Evolutionary conservation across 441 rosid species (phyloP).

Genomic region (Adansonia rubrostipa): DNA sequence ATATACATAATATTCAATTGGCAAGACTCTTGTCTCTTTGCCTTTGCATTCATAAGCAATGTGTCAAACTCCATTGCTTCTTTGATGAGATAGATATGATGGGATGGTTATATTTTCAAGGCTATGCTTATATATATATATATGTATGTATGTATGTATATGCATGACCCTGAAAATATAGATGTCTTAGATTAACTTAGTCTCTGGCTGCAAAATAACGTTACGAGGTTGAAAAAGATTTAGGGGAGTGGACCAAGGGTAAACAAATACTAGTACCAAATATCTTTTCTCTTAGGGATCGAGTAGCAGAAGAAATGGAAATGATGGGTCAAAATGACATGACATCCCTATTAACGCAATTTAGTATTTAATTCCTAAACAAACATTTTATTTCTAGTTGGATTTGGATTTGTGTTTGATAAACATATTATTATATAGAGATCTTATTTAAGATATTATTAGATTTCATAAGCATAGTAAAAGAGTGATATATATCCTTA

Average conservation of each 20-base stretch:
- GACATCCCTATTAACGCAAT: background rate
- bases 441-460: no score
- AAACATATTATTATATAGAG: background rate
- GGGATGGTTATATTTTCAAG: no score
- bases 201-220: background rate
- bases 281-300: background rate
- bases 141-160: no score
- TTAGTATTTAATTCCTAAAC: background rate
- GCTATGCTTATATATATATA: no score
- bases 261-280: no score
- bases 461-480: no score
- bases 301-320: background rate
- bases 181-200: background rate
- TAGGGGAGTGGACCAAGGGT: no score
- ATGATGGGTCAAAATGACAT: slow-evolving; percentile 6
- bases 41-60: background rate
- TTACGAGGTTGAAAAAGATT: background rate
- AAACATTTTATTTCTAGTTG: background rate
- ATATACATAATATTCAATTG: background rate
- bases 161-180: background rate
- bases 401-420: background rate
- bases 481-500: no score
- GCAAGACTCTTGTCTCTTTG: background rate
- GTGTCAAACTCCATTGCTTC: background rate
- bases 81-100: no score